Conservation (phyloP, 495 filamentous ascomycete genomes). For the Pseudevernia furfuracea region DNA sequence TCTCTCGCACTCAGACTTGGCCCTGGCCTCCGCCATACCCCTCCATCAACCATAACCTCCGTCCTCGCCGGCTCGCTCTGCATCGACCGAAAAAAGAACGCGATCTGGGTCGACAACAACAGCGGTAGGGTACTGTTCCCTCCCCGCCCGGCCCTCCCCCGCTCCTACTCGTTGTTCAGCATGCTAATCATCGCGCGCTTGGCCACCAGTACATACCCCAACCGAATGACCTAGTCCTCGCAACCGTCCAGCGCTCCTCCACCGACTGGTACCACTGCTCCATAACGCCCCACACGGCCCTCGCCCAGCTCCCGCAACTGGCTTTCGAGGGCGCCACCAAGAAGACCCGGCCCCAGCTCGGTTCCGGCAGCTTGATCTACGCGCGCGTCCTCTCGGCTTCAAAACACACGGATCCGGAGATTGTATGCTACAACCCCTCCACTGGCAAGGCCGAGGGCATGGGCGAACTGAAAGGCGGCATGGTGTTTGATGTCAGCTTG, state of each 20-base stretch:
- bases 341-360: constrained; percentile 78
- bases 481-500: constrained; percentile 72
- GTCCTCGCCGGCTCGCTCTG: constrained; percentile 73
- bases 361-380: constrained; percentile 71
- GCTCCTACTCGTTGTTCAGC: constrained; percentile 6
- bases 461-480: constrained; percentile 77
- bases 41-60: constrained; percentile 60
- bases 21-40: constrained; percentile 70
- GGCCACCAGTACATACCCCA: constrained; percentile 68
- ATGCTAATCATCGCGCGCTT: constrained; percentile 32
- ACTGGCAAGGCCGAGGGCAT: constrained; percentile 88
- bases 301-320: constrained; percentile 73
- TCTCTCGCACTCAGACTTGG: constrained; percentile 71
- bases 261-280: constrained; percentile 68
- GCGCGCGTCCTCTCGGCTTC: constrained; percentile 68
- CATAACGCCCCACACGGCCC: constrained; percentile 60
- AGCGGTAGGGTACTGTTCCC: constrained; percentile 50
- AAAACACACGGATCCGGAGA: constrained; percentile 76
- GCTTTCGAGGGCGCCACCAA: constrained; percentile 86
- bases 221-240: constrained; percentile 73
- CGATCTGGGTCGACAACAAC: constrained; percentile 67
- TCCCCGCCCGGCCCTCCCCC: no score
- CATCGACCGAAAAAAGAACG: constrained; percentile 69
- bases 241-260: constrained; percentile 66
- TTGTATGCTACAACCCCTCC: constrained; percentile 76